Evolutionary conservation across 768 basidiomycete species (phyloP).

Genomic region (Phylloporus rhodoxanthus): DNA sequence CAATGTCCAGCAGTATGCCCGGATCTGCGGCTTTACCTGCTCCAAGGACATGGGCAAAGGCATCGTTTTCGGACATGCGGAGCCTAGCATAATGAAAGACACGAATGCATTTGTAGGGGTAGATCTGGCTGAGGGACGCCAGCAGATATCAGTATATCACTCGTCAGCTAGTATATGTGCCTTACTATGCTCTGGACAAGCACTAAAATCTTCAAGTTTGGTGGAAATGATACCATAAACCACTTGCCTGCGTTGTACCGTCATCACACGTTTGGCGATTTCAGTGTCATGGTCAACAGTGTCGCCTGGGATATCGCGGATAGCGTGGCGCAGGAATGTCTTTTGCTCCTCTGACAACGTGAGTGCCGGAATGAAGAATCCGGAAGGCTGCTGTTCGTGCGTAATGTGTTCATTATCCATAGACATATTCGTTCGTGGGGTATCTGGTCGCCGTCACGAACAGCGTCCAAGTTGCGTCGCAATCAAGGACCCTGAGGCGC

Average conservation of each 20-base stretch:
- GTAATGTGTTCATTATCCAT: background rate
- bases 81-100: background rate
- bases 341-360: background rate
- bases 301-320: background rate
- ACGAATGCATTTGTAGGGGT: background rate
- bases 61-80: background rate
- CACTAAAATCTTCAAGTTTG: background rate
- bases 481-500: too few species aligned
- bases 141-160: background rate
- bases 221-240: too few species aligned
- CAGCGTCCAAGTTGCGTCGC: too few species aligned
- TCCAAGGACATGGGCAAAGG: background rate
- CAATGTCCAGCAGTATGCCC: background rate
- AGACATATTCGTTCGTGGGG: background rate
- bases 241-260: background rate
- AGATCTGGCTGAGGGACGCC: background rate
- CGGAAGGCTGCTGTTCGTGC: background rate
- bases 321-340: background rate
- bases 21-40: background rate
- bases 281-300: background rate
- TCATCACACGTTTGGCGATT: background rate
- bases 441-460: too few species aligned
- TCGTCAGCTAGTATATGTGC: background rate
- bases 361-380: background rate
- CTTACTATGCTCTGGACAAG: slow-evolving; percentile 1